Percentiles rank a stretch among this genome's conserved stretches.
phyloP scores from a whole-genome alignment of 805 yeast species.

The Starmerella powellii region DNA sequence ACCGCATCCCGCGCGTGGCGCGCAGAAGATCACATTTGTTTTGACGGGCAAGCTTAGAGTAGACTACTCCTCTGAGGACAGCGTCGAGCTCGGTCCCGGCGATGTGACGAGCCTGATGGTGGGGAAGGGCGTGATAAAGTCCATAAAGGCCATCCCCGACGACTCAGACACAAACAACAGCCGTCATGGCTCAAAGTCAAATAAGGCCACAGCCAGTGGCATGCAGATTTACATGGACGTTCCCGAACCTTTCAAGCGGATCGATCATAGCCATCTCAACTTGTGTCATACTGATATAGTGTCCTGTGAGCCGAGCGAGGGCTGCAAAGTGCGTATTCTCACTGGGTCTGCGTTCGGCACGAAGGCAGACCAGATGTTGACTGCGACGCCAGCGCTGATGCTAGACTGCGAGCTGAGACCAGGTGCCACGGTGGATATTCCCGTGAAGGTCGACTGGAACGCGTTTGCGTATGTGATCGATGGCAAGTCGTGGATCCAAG shows the following conservation, averaged over 20 bases:
- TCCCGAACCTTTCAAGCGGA: conserved; percentile 22
- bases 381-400: conserved; percentile 18
- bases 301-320: conserved; percentile 6
- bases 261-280: conserved; percentile 16
- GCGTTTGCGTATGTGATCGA: conserved; percentile 25
- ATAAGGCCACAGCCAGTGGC: conserved; percentile 11
- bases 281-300: conserved; percentile 12
- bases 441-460: conserved; percentile 24
- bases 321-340: conserved; percentile 12
- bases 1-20: conserved; percentile 22
- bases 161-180: not conserved
- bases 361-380: conserved; percentile 16
- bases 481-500: conserved; percentile 21
- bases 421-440: conserved; percentile 11
- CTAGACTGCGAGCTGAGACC: conserved; percentile 15
- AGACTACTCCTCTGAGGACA: conserved; percentile 18
- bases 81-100: conserved; percentile 17
- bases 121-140: conserved; percentile 20
- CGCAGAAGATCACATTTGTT: conserved; percentile 17
- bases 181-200: not conserved
- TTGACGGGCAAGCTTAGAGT: conserved; percentile 14
- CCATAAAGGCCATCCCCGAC: conserved; percentile 8
- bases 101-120: conserved; percentile 21
- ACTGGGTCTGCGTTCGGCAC: conserved; percentile 18
- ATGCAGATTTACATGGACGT: conserved; percentile 19